Evolutionary conservation across 805 yeast species (phyloP).

Genomic region (Hanseniaspora meyeri): DNA sequence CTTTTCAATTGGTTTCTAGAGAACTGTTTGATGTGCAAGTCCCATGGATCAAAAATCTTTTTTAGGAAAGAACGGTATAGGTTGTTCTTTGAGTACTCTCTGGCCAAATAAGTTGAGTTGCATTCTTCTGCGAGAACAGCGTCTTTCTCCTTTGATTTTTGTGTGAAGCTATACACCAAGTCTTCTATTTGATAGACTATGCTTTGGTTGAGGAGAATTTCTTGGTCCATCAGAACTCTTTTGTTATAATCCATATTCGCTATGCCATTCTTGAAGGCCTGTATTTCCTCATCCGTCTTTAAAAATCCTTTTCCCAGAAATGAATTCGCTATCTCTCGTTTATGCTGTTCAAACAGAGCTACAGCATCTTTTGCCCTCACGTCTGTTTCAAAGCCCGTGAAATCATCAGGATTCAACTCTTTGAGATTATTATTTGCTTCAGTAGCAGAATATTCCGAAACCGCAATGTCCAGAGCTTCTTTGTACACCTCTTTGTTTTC

Average conservation of each 20-base stretch:
- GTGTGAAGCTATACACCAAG: constrained; percentile 1
- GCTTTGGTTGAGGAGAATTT: neutral
- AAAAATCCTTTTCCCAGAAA: neutral
- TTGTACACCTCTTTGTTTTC: neutral
- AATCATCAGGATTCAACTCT: neutral
- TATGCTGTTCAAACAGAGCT: neutral
- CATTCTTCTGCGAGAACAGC: neutral
- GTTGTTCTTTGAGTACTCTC: neutral
- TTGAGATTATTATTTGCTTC: neutral
- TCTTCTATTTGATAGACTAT: constrained; percentile 1
- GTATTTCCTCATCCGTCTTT: neutral
- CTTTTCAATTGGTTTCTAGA: neutral
- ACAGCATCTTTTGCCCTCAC: neutral
- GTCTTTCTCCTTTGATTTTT: neutral
- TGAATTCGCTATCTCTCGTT: neutral
- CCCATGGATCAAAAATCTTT: neutral
- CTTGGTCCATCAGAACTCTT: neutral
- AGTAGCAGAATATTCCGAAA: too few relatives aligned
- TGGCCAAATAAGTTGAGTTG: neutral
- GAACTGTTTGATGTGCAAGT: neutral
- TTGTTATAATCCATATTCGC: neutral
- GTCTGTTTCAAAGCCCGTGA: constrained; percentile 1
- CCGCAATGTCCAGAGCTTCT: neutral
- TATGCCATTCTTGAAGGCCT: neutral
- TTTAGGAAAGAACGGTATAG: neutral